A percentile compares a stretch with the other conserved stretches of the same genome.
Conservation (phyloP, 2,329 filamentous ascomycete genomes). For the Diaporthe destruens region DNA sequence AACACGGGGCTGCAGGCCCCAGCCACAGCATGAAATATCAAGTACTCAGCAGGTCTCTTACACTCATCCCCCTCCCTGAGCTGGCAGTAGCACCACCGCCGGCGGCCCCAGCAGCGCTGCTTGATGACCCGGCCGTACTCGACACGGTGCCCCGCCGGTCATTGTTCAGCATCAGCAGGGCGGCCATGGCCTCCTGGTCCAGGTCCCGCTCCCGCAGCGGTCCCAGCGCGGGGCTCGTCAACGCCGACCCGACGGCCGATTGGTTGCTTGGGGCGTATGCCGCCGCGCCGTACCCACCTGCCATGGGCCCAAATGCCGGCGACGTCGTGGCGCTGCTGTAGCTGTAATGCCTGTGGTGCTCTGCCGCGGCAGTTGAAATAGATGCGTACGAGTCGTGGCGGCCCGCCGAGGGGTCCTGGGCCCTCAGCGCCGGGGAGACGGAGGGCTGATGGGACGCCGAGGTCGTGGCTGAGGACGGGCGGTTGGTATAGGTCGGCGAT, state of each 20-base stretch:
- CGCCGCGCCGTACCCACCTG: conserved; percentile 47
- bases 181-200: conserved; percentile 86
- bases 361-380: background rate
- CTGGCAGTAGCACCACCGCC: background rate
- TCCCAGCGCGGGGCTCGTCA: conserved; percentile 69
- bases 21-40: conserved; percentile 48
- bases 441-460: conserved; percentile 56
- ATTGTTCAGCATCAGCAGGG: conserved; percentile 87
- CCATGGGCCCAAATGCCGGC: conserved; percentile 65
- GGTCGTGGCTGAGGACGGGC: conserved; percentile 46
- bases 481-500: conserved; percentile 60
- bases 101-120: conserved; percentile 47
- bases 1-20: too few relatives aligned
- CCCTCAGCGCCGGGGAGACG: conserved; percentile 64
- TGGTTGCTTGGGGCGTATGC: conserved; percentile 52
- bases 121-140: conserved; percentile 1
- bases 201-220: conserved; percentile 64
- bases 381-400: conserved; percentile 52
- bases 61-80: conserved; percentile 62
- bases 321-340: conserved; percentile 58
- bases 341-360: conserved; percentile 57
- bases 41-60: conserved; percentile 66
- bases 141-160: conserved; percentile 71
- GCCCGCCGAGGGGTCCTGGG: conserved; percentile 62
- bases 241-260: conserved; percentile 62